Base-by-base conservation (phyloP, 2,329 filamentous ascomycete genomes). In the Alternaria incomplexa region DNA sequence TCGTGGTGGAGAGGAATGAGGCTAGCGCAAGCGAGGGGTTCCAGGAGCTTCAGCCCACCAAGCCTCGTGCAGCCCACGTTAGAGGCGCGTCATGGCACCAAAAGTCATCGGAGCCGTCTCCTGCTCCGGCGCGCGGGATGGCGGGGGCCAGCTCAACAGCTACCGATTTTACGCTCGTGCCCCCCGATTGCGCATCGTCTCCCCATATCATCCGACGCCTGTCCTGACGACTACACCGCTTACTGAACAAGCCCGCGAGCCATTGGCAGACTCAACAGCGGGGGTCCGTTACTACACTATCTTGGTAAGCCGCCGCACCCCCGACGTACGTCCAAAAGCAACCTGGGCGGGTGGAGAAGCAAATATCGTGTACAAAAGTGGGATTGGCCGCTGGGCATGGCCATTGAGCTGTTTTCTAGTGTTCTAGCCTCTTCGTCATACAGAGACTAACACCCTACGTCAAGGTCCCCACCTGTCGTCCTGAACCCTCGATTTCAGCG, bases 261-360 rank as follows among this genome's bases (percentile, higher is more conserved):
- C 51, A 56, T 61, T 62, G 60, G 66, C 54, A 63, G 47, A 57
- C 32, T 32, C 46, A n/a, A 25, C 28, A 32, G 59, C 60, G 62
- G 62, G 60, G 52, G 50, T 53, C 58, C 52, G 47, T 62, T 63
- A 67, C 63, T 63, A 66, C 51, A 66, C 55, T 66, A 44, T 53
- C 65, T 66, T 64, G 40, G 67, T 69, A 69, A 69, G 67, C 65
- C 44, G 51, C 26, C 23, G 20, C 48, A 47, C 55, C 60, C 44
- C 55, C 56, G 52, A 55, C 44, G 20, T 20, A 43, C 40, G 23
- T 50, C 63, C 61, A 71, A 70, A 69, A 71, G 62, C 45, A 68
- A 72, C 53, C 59, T 61, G 46, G 58, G 55, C 61, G 63, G 51
- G 59, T 65, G 45, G 63, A 64, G 52, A 67, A 61, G 63, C 57